Evolutionary conservation across 2,329 filamentous ascomycete genomes (phyloP), one percentile per base, ranked within the genome.

Genomic region (Leptodontidium sp.): DNA sequence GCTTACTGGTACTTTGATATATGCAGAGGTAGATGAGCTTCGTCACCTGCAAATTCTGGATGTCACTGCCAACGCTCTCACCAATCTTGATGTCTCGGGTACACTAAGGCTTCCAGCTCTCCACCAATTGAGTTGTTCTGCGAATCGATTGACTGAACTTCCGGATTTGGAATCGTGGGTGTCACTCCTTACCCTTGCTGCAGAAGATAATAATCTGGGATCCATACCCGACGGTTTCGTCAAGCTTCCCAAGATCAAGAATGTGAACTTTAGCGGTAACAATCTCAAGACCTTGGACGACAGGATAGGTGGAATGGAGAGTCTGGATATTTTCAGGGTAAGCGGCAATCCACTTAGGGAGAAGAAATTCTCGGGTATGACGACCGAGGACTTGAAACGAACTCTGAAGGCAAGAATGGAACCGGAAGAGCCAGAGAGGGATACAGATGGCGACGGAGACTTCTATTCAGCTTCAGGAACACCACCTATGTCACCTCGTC

Each of bases 311-410:
- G 83, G 88, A 32, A 97, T 98, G 93, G 88, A 93, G 6, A 89
- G 82, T 55, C 82, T 99, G 11, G 86, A 89, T 24, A 90, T 90
- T 77, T 86, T 98, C 52, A 89, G 90, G 4, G 84, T 99, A 40
- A 90, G 90, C 53, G 94, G 93, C n/a, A 99, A 99, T 75, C 96
- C 96, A 0, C 82, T 99, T 15, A 87, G 92, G 15, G 94, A 98
- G 78, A 94, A 92, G 78, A 97, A 94, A 78, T 93, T 96, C 73
- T 84, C 94, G 15, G 91, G 88, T 0, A 92, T 97, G 81, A 86
- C 87, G 26, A 94, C 92, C 0, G 91, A 93, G 15, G 92, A 96
- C 65, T 83, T 98, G 70, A 97, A 97, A 80, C 86, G 87, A 52
- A 88, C 90, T 53, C 81, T 98, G 53, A 86, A 87, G 24, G 85